A percentile compares a stretch with the other conserved stretches of the same genome.
Evolutionary conservation across 2,329 filamentous ascomycete genomes (phyloP).

Genomic region (Beauveria scarabaeidicola): DNA sequence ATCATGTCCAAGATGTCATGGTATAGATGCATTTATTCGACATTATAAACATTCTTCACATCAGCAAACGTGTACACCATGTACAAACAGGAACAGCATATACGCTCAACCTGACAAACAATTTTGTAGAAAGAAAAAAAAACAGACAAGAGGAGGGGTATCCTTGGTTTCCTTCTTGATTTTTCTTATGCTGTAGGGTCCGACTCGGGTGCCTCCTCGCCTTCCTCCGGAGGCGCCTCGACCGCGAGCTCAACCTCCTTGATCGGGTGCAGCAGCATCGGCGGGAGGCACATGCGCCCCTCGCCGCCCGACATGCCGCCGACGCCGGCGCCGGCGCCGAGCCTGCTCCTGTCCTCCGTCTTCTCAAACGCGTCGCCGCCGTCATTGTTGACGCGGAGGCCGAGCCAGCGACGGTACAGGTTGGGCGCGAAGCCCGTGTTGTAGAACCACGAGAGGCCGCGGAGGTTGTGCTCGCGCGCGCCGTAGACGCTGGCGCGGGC

Average conservation of each 20-base stretch:
- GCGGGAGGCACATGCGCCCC: slow-evolving; percentile 83
- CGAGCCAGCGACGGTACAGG: slow-evolving; percentile 79
- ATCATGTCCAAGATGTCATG: neutral
- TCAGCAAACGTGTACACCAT: neutral
- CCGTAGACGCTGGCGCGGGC: slow-evolving; percentile 66
- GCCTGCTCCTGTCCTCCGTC: slow-evolving; percentile 42
- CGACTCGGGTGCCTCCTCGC: slow-evolving; percentile 33
- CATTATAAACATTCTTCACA: neutral
- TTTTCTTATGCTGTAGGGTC: slow-evolving; percentile 33
- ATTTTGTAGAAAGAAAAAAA: slow-evolving; percentile 11
- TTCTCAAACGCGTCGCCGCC: slow-evolving; percentile 70
- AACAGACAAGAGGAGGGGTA: neutral
- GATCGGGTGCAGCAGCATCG: slow-evolving; percentile 82
- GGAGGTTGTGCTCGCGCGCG: slow-evolving; percentile 82
- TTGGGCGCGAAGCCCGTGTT: slow-evolving; percentile 74
- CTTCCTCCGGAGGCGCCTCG: slow-evolving; percentile 43
- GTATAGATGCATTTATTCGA: neutral
- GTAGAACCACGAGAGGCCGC: slow-evolving; percentile 86
- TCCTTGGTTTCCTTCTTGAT: neutral
- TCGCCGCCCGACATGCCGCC: slow-evolving; percentile 56
- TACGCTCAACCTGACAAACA: neutral
- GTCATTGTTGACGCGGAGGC: slow-evolving; percentile 69
- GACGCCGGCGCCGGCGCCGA: slow-evolving; percentile 40
- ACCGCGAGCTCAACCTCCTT: slow-evolving; percentile 65
- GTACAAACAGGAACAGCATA: neutral